Evolutionary conservation across 441 rosid species (phyloP).

Genomic region (Adansonia madagascariensis): DNA sequence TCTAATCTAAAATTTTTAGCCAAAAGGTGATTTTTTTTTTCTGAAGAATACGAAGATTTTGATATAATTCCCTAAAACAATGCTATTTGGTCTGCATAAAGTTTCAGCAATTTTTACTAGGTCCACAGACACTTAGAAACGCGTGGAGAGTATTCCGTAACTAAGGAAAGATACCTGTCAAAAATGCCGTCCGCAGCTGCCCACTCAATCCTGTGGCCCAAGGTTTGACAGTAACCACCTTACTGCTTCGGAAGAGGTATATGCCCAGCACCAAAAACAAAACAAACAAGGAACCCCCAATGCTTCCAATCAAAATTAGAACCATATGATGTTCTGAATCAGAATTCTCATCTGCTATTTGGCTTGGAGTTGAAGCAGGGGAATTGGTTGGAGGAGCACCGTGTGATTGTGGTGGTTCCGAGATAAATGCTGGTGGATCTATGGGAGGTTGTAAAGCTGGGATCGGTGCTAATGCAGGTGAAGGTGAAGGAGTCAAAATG

Average conservation of each 20-base stretch:
- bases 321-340: slow-evolving; percentile 38
- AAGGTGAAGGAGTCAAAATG: slow-evolving; percentile 39
- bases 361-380: slow-evolving; percentile 44
- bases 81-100: not conserved
- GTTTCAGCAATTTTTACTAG: not conserved
- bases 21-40: not conserved
- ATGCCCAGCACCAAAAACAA: slow-evolving; percentile 45
- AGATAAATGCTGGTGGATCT: slow-evolving; percentile 27
- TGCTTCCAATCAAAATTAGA: slow-evolving; percentile 39
- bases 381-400: slow-evolving; percentile 27
- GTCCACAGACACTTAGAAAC: not conserved
- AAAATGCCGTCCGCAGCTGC: slow-evolving; percentile 82
- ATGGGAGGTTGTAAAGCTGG: slow-evolving; percentile 33
- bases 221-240: slow-evolving; percentile 78
- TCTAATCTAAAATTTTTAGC: not conserved
- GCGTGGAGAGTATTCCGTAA: not conserved
- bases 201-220: slow-evolving; percentile 89
- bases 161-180: slow-evolving; percentile 58
- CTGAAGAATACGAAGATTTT: not conserved
- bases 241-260: slow-evolving; percentile 51
- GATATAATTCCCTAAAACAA: not conserved
- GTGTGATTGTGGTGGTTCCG: slow-evolving; percentile 33
- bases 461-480: slow-evolving; percentile 40
- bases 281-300: slow-evolving; percentile 56
- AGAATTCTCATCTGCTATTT: slow-evolving; percentile 24